Percentiles rank a stretch among this genome's conserved stretches.
These are phyloP conservation scores for Tylopilus orsonianus DNA, from an alignment of 1,284 basidiomycete genomes.

Conservation along the genomic window DNA sequence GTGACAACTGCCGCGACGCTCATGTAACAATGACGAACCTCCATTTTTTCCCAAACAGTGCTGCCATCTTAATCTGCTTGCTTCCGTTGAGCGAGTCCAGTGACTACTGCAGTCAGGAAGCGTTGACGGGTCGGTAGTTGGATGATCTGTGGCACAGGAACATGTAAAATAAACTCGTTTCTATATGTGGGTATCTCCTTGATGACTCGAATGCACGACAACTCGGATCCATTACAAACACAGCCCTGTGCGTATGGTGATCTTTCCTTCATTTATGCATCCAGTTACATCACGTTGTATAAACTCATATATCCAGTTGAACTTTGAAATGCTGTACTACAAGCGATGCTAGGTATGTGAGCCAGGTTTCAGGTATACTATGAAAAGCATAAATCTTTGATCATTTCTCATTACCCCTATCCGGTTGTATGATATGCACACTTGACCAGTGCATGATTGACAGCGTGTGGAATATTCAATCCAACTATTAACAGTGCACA, in stretches of 20 bases:
- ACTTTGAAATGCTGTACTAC: conserved; percentile 79
- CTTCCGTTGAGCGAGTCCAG: conserved; percentile 65
- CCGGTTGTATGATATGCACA: conserved; percentile 74
- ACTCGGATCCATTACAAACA: conserved; percentile 58
- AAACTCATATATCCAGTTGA: conserved; percentile 60
- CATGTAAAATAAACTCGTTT: conserved; percentile 69
- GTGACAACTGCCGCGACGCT: too few species aligned
- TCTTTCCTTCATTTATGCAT: conserved; percentile 24
- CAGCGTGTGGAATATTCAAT: conserved; percentile 1
- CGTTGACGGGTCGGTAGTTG: conserved; percentile 35
- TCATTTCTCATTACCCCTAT: background rate
- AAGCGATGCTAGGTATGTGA: conserved; percentile 72
- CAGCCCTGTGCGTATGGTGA: conserved; percentile 80
- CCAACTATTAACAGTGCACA: conserved; percentile 39
- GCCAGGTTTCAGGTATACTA: background rate
- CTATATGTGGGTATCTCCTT: conserved; percentile 59
- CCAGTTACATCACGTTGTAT: conserved; percentile 1
- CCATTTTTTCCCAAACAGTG: conserved; percentile 77
- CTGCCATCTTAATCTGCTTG: conserved; percentile 73
- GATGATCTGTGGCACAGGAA: conserved; percentile 79
- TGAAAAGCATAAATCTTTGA: background rate
- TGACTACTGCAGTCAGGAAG: background rate
- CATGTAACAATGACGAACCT: conserved; percentile 45
- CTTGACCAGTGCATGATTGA: conserved; percentile 52
- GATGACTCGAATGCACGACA: conserved; percentile 56